Base-by-base conservation (phyloP, 164 flowering plant genomes). In the Chimonanthus praecox region DNA sequence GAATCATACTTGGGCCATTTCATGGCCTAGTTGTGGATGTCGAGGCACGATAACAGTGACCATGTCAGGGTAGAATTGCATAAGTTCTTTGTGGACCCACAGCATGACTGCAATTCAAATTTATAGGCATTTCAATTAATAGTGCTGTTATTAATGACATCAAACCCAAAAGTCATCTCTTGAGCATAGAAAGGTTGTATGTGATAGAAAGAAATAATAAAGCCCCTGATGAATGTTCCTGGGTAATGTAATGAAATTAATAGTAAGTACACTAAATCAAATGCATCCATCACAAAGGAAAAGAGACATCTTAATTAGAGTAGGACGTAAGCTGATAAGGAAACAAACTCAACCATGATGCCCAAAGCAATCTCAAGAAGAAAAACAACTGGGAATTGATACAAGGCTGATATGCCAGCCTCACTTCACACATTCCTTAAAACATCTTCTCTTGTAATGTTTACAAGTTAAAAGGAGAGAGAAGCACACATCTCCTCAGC, bases 1-100 rank as follows among this genome's bases (percentile, higher is more conserved):
- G 75, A 76, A 79, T 11, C 87, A 73, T 88, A 93, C 99, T 71
- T 71, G 67, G 51, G 89, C 85, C 65, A 93, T 84, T 68, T 88
- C 84, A 69, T 72, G 79, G 63, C 92, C 94, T 80, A 82, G 86
- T 60, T 78, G 80, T 50, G 99, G 98, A 83, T 92, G 83, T 44
- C 99, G 92, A 64, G 99, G 98, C 47, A 87, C 99, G 58, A 95
- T 85, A 72, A 95, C 84, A 49, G 90, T 87, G 60, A 93, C 62
- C 63, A 89, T 43, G 71, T 87, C 75, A 49, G 90, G 88, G 80
- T 84, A 80, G 71, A 15, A 72, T 77, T 82, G 82, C 77, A 81
- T 77, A 47, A 95, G 88, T 70, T 61, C 80, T 66, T 82, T 85
- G 82, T 92, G 97, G 78, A 87, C 88, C 79, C 77, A 85, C 48